Percentiles rank a stretch among this genome's conserved stretches.
Conservation (phyloP, 2,329 filamentous ascomycete species). For the Talaromyces sp. region DNA sequence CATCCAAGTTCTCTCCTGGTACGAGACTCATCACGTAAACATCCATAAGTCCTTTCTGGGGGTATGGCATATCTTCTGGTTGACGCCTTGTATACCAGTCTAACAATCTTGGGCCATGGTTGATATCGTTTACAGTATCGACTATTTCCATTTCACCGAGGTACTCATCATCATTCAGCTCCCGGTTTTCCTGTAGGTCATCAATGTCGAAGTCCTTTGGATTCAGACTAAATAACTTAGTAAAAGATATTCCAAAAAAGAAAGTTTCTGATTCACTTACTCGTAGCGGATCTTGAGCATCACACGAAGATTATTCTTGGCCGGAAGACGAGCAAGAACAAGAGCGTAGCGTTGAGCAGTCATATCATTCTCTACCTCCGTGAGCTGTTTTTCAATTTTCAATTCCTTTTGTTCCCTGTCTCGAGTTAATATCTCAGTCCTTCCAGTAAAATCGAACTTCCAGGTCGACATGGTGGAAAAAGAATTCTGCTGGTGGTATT, state of each 20-base stretch:
- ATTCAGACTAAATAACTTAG: neutral
- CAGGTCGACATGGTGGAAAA: neutral
- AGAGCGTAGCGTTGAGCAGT: neutral
- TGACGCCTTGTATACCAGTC: neutral
- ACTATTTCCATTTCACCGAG: neutral
- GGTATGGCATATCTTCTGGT: neutral
- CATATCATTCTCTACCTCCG: neutral
- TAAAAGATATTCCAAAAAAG: neutral
- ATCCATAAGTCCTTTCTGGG: neutral
- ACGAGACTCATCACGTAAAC: neutral
- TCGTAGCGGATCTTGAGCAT: neutral
- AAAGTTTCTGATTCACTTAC: neutral
- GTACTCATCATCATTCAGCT: neutral
- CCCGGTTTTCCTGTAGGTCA: neutral
- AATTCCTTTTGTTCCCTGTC: neutral
- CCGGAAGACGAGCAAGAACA: no score
- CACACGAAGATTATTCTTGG: no score
- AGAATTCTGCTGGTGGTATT: no score
- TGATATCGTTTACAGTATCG: neutral
- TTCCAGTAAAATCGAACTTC: neutral
- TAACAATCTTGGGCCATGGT: neutral
- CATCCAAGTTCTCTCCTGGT: neutral
- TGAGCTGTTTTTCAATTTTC: neutral
- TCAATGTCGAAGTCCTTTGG: neutral
- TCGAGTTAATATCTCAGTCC: neutral